A percentile compares a stretch with the other conserved stretches of the same genome.
Evolutionary conservation across 495 filamentous ascomycete species (phyloP).

Genomic region (Haplographium delicatum): DNA sequence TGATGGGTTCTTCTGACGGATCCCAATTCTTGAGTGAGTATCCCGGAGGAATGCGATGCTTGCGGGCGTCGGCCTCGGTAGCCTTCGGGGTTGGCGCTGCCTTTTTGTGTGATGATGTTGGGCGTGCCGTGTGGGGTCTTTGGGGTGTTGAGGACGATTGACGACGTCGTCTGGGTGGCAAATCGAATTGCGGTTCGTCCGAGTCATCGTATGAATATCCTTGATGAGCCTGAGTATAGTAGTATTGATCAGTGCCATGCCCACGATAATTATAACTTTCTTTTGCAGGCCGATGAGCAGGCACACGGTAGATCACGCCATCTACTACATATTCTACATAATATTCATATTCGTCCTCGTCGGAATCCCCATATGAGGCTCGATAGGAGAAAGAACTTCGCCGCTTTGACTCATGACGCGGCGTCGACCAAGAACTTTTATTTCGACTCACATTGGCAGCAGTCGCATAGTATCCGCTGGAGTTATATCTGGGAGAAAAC

Average conservation of each 20-base stretch:
- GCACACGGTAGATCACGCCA: constrained; percentile 38
- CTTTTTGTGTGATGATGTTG: constrained; percentile 36
- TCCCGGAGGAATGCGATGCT: constrained; percentile 77
- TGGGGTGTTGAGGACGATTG: constrained; percentile 31
- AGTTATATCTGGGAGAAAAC: constrained; percentile 26
- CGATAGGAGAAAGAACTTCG: constrained; percentile 40
- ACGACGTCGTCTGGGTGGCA: constrained; percentile 32
- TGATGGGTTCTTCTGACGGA: constrained; percentile 82
- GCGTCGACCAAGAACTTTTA: constrained; percentile 26
- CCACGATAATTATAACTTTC: constrained; percentile 38
- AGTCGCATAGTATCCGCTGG: constrained; percentile 29
- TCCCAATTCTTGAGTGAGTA: constrained; percentile 99
- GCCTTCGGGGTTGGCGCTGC: constrained; percentile 52
- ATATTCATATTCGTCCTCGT: constrained; percentile 56
- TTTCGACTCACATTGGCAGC: constrained; percentile 32
- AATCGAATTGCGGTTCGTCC: constrained; percentile 18
- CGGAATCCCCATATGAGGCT: constrained; percentile 53
- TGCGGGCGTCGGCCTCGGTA: constrained; percentile 77
- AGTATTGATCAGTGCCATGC: constrained; percentile 46
- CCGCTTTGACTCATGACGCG: constrained; percentile 22
- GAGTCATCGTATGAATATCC: constrained; percentile 31
- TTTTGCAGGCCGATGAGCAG: constrained; percentile 27
- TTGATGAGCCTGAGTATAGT: constrained; percentile 45
- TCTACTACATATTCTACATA: constrained; percentile 39
- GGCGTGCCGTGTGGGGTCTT: constrained; percentile 35